Evolutionary conservation across 2,329 filamentous ascomycete genomes (phyloP).

Genomic region (Scedosporium minutisporum): DNA sequence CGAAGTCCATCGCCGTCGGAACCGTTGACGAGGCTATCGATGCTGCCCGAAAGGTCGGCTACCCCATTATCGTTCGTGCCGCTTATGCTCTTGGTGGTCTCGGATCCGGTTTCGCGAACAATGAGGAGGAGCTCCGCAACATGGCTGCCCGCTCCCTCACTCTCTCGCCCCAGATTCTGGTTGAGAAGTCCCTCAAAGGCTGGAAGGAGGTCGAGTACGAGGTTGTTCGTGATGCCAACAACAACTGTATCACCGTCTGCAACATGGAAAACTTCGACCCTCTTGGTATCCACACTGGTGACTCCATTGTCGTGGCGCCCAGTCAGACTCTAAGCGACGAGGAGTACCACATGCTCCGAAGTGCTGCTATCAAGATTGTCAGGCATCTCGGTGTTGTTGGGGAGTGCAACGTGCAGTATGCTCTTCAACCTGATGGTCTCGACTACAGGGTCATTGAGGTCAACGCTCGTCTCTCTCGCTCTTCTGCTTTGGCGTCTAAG

Average conservation of each 20-base stretch:
- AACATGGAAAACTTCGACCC: constrained; percentile 83
- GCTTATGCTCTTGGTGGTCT: constrained; percentile 94
- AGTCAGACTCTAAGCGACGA: constrained; percentile 96
- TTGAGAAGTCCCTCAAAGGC: constrained; percentile 97
- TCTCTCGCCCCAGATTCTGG: constrained; percentile 88
- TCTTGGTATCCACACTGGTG: constrained; percentile 93
- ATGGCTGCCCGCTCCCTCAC: constrained; percentile 88
- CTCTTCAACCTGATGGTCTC: constrained; percentile 87
- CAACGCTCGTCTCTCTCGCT: constrained; percentile 95
- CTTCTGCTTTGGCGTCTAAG: constrained; percentile 93
- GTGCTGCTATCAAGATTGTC: constrained; percentile 96
- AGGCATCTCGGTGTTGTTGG: constrained; percentile 93
- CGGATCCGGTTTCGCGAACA: constrained; percentile 91
- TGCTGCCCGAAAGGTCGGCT: constrained; percentile 79
- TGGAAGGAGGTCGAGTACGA: constrained; percentile 99
- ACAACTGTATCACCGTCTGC: constrained; percentile 99
- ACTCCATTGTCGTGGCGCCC: constrained; percentile 96
- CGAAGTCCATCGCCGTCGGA: constrained; percentile 85
- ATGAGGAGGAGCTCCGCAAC: constrained; percentile 86
- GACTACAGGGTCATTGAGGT: constrained; percentile 99
- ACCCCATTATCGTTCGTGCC: constrained; percentile 95
- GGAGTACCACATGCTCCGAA: constrained; percentile 98
- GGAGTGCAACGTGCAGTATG: constrained; percentile 98
- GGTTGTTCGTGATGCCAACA: constrained; percentile 89
- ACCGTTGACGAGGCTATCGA: constrained; percentile 87